Evolutionary conservation across 169 alveolate genomes (phyloP), one percentile per base, ranked within the genome.

Genomic region (Perkinsus olseni): DNA sequence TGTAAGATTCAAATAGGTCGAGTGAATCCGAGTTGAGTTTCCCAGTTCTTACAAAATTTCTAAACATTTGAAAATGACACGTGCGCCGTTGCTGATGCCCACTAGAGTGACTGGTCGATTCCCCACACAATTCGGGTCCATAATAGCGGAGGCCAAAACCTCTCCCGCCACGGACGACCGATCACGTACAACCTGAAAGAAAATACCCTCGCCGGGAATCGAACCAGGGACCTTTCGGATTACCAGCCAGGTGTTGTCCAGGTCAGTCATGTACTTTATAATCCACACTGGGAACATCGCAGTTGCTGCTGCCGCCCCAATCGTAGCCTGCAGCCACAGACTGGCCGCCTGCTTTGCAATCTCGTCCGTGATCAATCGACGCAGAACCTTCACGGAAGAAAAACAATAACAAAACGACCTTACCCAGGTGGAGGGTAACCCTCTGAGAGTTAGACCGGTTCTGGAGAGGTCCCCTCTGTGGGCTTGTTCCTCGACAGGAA

Each of bases 71-170:
- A 96, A 96, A 38, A 98, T 96, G 45, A 97, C 98, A 11, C 98
- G 95, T 28, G 99, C 98, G 36, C 99, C 99, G 96, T 97, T 96
- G 94, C 98, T 95, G 95, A 97, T 97, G 39, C 99, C 99, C 34
- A 97, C 96, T 38, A 98, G 97, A 50, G 97, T 96, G 91, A 97
- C 98, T 0, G 98, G 99, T 37, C 99, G 94, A 92, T 97, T 96
- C 0, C 99, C 99, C 48, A 96, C 97, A 21, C 97, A 95, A 94
- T 94, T 94, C 91, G n/a, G n/a, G 62, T 11, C n/a, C 93, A 74
- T 45, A 0, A 93, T 97, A 97, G 48, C 93, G 74, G 97, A 94
- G 31, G 99, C 99, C 74, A 98, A 96, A 3, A 97, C 94, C 38
- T 95, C 91, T 36, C 99, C 99, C 24, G 98, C 98, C 93, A 95